Conservation (phyloP, 352 stramenopile genomes). For the Globisporangium nunn region DNA sequence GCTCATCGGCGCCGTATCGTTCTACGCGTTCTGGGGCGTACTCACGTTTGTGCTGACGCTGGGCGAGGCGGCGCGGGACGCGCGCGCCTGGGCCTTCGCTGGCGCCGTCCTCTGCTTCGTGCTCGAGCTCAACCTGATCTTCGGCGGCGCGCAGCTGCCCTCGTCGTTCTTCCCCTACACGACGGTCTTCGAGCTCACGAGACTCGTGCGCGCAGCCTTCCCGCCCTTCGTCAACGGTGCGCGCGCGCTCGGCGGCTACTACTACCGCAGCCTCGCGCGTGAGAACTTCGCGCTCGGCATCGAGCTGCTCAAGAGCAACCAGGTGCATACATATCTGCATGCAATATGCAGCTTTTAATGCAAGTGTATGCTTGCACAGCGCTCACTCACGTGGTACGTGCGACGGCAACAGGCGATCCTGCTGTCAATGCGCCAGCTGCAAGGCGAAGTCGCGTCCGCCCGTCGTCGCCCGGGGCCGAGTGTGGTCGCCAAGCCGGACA, state of each 20-base stretch:
- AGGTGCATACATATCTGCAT: conserved; percentile 20
- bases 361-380: no score
- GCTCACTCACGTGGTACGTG: neutral
- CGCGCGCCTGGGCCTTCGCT: conserved; percentile 92
- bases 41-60: conserved; percentile 95
- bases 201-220: conserved; percentile 91
- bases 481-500: conserved; percentile 44
- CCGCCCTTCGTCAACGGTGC: conserved; percentile 96
- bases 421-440: conserved; percentile 68
- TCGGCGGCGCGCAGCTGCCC: conserved; percentile 47
- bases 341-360: no score
- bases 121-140: conserved; percentile 90
- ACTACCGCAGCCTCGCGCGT: conserved; percentile 61
- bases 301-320: conserved; percentile 77
- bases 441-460: conserved; percentile 56
- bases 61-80: conserved; percentile 81
- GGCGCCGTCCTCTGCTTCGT: conserved; percentile 92
- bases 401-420: conserved; percentile 49
- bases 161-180: conserved; percentile 64
- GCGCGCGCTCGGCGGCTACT: conserved; percentile 91
- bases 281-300: conserved; percentile 72
- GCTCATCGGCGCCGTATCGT: conserved; percentile 89
- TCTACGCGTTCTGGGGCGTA: conserved; percentile 94
- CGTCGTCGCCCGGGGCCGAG: conserved; percentile 35
- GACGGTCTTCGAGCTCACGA: conserved; percentile 90